A percentile compares a stretch with the other conserved stretches of the same genome.
Evolutionary conservation across 768 basidiomycete species (phyloP).

Genomic region (Lactarius evosmus): DNA sequence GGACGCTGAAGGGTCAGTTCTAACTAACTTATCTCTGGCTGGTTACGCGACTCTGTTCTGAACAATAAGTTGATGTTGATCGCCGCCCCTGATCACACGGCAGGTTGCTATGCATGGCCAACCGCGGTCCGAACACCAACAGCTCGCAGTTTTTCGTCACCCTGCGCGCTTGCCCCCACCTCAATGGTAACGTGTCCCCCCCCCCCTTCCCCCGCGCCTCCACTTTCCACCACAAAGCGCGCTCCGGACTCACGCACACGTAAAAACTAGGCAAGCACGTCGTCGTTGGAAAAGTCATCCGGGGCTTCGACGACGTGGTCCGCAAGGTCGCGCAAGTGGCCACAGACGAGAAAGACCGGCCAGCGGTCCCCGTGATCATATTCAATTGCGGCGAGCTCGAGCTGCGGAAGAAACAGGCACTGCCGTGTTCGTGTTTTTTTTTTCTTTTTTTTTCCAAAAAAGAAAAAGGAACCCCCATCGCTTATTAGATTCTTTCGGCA

Average conservation of each 20-base stretch:
- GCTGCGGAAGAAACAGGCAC: constrained; percentile 45
- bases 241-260: constrained; percentile 33
- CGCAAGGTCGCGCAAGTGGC: constrained; percentile 57
- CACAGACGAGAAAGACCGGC: constrained; percentile 74
- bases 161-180: constrained; percentile 66
- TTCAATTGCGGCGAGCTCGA: constrained; percentile 84
- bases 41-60: background rate
- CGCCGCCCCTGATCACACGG: background rate
- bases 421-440: constrained; percentile 26
- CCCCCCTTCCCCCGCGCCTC: constrained; percentile 35
- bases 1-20: constrained; percentile 55
- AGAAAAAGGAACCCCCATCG: background rate
- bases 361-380: constrained; percentile 62
- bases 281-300: constrained; percentile 49
- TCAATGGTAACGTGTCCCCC: constrained; percentile 55
- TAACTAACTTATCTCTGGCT: background rate
- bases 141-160: constrained; percentile 88
- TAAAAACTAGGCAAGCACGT: constrained; percentile 52
- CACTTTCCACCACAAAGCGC: constrained; percentile 32
- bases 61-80: background rate
- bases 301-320: constrained; percentile 59
- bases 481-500: constrained; percentile 11
- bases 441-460: background rate
- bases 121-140: constrained; percentile 80
- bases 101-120: constrained; percentile 86